Evolutionary conservation across 108 stramenopile species (phyloP), one percentile per base, ranked within the genome.

Genomic region (Nitzschia inconspicua): DNA sequence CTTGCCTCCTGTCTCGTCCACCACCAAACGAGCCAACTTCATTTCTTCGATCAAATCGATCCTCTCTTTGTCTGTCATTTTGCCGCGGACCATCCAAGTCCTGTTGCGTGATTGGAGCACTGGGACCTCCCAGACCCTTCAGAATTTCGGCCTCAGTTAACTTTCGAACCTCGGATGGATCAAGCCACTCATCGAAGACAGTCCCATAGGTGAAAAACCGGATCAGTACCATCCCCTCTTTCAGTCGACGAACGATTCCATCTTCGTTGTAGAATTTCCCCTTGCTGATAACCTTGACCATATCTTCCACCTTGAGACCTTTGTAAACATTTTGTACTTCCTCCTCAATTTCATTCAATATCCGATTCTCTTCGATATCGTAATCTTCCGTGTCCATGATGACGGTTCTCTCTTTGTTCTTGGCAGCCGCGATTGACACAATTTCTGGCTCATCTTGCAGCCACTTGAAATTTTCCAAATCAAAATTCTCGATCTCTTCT

Each of bases 141-240:
- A 89, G 41, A 23, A 76, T 75, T 47, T 92, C 91, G 18, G 58
- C 47, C 47, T 75, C 76, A 13, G 81, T 71, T 4, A 92, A 47
- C n/a, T 82, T 82, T 32, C 87, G 63, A 2, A 92, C 80, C 13
- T 82, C 85, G 29, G 62, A 65, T 3, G 91, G 91, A 59, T 87
- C 72, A 53, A 92, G 65, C 87, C 87, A 89, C 56, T 83, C 77
- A 52, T 89, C 87, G 57, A 70, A 86, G 18, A 71, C 75, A 27
- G 77, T 78, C 0, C 91, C 90, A 43, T 92, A 92, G 0, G 86
- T 88, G 51, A 77, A 88, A 56, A 92, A 82, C 9, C 86, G 76
- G 40, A 88, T 65, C 55, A 80, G 54, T 7, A 88, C 49, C 57
- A 79, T 76, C 0, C 85, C 86, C 57, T 85, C 83, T 57, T 92